Evolutionary conservation across 2,329 filamentous ascomycete genomes (phyloP), one percentile per base, ranked within the genome.

Genomic region (Alternaria angustiovoidea): DNA sequence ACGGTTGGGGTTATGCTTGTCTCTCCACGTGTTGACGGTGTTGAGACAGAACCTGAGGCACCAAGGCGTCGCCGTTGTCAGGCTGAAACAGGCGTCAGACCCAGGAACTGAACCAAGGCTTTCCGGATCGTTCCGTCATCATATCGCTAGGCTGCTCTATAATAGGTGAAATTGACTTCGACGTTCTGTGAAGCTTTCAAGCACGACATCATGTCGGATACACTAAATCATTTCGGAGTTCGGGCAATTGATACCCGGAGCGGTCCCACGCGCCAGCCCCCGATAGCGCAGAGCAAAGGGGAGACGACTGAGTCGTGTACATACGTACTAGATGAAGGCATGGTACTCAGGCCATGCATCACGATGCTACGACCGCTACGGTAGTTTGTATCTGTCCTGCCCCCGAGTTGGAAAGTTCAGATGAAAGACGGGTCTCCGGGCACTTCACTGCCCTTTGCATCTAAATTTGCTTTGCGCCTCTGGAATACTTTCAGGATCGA

Each of bases 41-140:
- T 53, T 66, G 64, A 64, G 63, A 66, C 64, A 26, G 30, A 51
- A 57, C 59, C 62, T 66, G 64, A 66, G 57, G 59, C 64, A 62
- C 38, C 39, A 49, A 51, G 56, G 47, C 12, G 48, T 34, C 48
- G 49, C 49, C 54, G 41, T 64, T 51, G 34, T 42, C 55, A 39
- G 59, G 59, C 62, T 66, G 64, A 66, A 64, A 66, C 64, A 54
- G 32, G 18, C 30, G 32, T 47, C 51, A 46, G 30, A 46, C 51
- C 24, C 24, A 22, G n/a, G 34, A 26, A 36, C 36, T 39, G 41
- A 26, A 26, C 28, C 42, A 34, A 53, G 18, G 18, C 24, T 11
- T 39, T 28, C 26, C 44, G 54, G 28, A n/a, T 26, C 14, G 20
- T 28, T 44, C 20, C n/a, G 26, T 43, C 41, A 30, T 18, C 3